Base-by-base conservation (phyloP, 805 yeast species). In the Kregervanrija pseudodelftensis region DNA sequence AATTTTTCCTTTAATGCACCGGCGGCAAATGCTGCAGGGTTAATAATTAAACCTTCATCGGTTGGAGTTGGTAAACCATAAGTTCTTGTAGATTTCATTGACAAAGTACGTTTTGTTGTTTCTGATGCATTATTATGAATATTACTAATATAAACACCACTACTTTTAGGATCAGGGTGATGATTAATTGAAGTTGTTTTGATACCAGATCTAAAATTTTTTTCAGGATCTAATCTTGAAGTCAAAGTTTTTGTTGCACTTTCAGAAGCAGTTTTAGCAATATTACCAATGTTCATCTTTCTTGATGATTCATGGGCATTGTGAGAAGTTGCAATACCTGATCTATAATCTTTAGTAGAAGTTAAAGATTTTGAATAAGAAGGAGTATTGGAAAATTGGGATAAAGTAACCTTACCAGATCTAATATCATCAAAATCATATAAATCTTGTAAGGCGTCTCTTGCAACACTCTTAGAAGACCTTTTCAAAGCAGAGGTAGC, bases 11-110 rank as follows among this genome's bases (percentile, higher is more conserved):
- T 49, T 11, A 75, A 63, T 30, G 81, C 84, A 30, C 82, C 81
- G 37, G 70, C 69, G 11, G 84, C 83, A 58, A 72, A 68, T 11
- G 58, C 55, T 44, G 67, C 72, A 40, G 74, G 75, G 30, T 72
- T 58, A 44, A 67, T 61, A 16, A 59, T 54, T 34, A 47, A 39
- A 15, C 53, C 53, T 31, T 36, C 41, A 51, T 64, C 66, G 38
- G 70, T 68, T 3, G 78, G 70, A 30, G 66, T 65, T 33, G 69
- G 59, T 14, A 77, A 72, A 48, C 68, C 70, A 41, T 49, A 54
- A 17, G 43, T 31, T 38, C 45, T 58, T 8, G 63, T 61, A 4
- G 47, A 38, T 30, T 43, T 40, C 34, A 44, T 40, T 12, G 17
- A 33, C 9, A 46, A 37, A n/a, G 46, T 46, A 8, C 36, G 37